A percentile compares a stretch with the other conserved stretches of the same genome.
Conservation (phyloP, 495 filamentous ascomycete genomes). For the Aspergillus nidulans region DNA sequence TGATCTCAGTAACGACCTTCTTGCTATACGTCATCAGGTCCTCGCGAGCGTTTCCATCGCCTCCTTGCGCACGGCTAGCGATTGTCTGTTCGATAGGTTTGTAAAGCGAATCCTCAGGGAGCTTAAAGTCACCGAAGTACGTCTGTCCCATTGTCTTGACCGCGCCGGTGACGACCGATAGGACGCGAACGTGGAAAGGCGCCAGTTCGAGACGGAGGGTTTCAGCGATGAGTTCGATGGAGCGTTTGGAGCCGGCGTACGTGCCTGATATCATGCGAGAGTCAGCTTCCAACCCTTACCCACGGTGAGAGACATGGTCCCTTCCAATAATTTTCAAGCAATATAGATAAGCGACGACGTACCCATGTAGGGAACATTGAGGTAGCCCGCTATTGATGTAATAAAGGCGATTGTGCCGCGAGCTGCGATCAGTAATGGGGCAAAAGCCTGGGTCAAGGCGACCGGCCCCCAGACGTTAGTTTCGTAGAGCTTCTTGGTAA, state of each 20-base stretch:
- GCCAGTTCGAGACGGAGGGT: conserved; percentile 30
- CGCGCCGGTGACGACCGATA: conserved; percentile 19
- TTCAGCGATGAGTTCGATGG: conserved; percentile 18
- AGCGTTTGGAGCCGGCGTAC: conserved; percentile 25
- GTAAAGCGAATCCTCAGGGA: conserved; percentile 18
- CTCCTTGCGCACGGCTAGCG: too few species aligned
- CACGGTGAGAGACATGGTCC: too few species aligned
- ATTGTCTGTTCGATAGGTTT: too few species aligned
- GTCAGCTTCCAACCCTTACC: too few species aligned
- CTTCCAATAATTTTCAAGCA: too few species aligned
- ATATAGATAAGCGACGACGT: too few species aligned
- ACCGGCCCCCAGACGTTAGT: conserved; percentile 38
- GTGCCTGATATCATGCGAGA: conserved; percentile 9
- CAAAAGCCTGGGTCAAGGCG: conserved; percentile 36
- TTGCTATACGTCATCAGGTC: too few species aligned
- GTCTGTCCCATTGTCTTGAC: conserved; percentile 17
- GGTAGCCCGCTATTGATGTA: too few species aligned
- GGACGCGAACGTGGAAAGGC: conserved; percentile 30
- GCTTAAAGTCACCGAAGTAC: conserved; percentile 16
- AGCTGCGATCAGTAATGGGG: conserved; percentile 36
- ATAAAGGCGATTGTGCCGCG: conserved; percentile 12
- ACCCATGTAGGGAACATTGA: too few species aligned
- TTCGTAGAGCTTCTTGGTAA: conserved; percentile 39
- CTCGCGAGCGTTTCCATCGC: too few species aligned
- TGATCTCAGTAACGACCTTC: too few species aligned